Conservation (phyloP, 352 stramenopile species). For the Blastocystis sp. region DNA sequence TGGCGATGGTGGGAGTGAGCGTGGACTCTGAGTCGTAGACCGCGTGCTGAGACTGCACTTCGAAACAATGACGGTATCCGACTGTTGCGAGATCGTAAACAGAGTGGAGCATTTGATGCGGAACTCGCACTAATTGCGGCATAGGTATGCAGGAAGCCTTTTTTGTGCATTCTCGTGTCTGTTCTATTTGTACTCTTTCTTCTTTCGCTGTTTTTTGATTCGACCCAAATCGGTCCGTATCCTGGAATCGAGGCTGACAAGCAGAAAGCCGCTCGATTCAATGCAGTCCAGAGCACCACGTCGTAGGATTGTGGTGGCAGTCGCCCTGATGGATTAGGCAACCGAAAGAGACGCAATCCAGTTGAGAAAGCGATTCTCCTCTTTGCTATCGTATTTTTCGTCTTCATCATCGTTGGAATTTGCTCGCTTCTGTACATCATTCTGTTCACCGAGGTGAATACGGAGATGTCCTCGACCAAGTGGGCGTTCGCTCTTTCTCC, state of each 20-base stretch:
- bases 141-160: not conserved
- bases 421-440: constrained; percentile 25
- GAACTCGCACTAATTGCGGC: constrained; percentile 42
- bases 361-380: constrained; percentile 48
- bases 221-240: not conserved
- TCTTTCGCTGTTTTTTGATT: constrained; percentile 7
- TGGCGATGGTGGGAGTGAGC: not conserved
- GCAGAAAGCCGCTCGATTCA: not conserved
- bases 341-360: constrained; percentile 45
- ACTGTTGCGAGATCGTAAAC: constrained; percentile 62
- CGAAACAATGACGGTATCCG: constrained; percentile 10
- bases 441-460: constrained; percentile 17
- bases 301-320: not conserved
- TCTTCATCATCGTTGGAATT: constrained; percentile 43
- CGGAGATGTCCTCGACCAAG: not conserved
- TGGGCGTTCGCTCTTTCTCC: not conserved
- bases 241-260: not conserved
- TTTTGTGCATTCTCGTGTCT: not conserved
- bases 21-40: constrained; percentile 5
- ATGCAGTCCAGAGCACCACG: not conserved
- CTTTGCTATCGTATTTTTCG: constrained; percentile 48
- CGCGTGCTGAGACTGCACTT: constrained; percentile 3
- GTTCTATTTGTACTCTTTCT: not conserved
- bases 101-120: constrained; percentile 50
- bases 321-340: not conserved